phyloP scores from a whole-genome alignment of 305 asterid genomes.

The Solanum hybrid region DNA sequence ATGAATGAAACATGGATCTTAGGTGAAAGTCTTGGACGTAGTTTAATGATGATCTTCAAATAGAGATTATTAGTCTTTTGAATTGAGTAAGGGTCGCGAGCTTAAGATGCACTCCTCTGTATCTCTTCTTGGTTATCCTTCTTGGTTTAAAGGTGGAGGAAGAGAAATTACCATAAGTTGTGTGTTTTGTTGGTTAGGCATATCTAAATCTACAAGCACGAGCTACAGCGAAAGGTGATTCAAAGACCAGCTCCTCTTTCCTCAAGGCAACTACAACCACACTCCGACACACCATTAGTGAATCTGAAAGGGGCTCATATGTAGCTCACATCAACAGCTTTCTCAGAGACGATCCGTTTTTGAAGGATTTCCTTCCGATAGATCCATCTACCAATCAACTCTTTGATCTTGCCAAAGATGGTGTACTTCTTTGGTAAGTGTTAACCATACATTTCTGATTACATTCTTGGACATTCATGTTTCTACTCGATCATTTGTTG shows the following conservation, averaged over 20 bases:
- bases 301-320: constrained; percentile 11
- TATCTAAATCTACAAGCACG: constrained; percentile 61
- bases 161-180: background rate
- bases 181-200: constrained; percentile 29
- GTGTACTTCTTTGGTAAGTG: constrained; percentile 15
- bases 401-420: constrained; percentile 17
- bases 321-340: constrained; percentile 19
- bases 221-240: constrained; percentile 52
- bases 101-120: background rate
- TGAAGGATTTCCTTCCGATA: constrained; percentile 17
- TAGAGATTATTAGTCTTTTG: background rate
- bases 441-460: background rate
- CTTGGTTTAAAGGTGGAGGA: background rate
- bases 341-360: constrained; percentile 12
- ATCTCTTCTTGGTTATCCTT: background rate
- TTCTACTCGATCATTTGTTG: background rate
- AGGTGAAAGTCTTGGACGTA: background rate
- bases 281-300: constrained; percentile 12
- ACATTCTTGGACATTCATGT: background rate
- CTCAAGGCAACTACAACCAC: constrained; percentile 15
- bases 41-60: background rate
- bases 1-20: background rate
- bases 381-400: constrained; percentile 17
- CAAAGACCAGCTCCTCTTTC: constrained; percentile 21
- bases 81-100: background rate